Evolutionary conservation across 139 green algal species (phyloP), one percentile per base, ranked within the genome.

Genomic region (Bryopsis sp.): DNA sequence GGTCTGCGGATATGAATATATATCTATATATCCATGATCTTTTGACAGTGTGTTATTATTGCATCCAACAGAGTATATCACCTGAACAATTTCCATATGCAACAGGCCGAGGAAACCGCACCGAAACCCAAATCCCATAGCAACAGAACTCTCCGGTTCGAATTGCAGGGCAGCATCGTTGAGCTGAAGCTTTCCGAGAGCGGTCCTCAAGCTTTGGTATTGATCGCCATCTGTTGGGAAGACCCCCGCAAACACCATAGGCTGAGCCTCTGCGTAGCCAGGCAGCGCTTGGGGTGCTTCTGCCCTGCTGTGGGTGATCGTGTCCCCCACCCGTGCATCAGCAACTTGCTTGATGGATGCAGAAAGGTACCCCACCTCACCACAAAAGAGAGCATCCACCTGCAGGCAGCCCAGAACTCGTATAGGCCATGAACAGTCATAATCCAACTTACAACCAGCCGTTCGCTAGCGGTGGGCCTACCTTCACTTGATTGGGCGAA

Each of bases 61-160:
- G 26, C 35, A 22, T 2, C 31, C 0, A 1, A 74, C n/a, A n/a
- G n/a, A n/a, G n/a, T n/a, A n/a, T n/a, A n/a, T 38, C 66, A 91
- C 86, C 85, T 94, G 88, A 65, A 97, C 91, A 64, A 97, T 95
- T 73, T 97, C 94, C 92, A 96, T 97, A 82, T 99, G 93, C 60
- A 99, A 84, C 76, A 99, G 81, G 1, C 94, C 94, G 67, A 99
- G 84, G 83, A 97, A 98, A 70, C 94, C 93, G 78, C 93, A 97
- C 2, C 94, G 82, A 82, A 99, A 99, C 39, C 94, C 94, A 76
- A 97, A 98, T 62, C 94, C 94, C 94, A 99, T 98, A 47, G 93
- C 93, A 35, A 76, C 89, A 29, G 85, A 78, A 22, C 90, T 83
- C 77, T 97, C 92, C 0, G 92, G 90, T 79, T 97, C 92, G 74